phyloP scores from a whole-genome alignment of 73 alveolate genomes.

The Paramecium primaurelia region DNA sequence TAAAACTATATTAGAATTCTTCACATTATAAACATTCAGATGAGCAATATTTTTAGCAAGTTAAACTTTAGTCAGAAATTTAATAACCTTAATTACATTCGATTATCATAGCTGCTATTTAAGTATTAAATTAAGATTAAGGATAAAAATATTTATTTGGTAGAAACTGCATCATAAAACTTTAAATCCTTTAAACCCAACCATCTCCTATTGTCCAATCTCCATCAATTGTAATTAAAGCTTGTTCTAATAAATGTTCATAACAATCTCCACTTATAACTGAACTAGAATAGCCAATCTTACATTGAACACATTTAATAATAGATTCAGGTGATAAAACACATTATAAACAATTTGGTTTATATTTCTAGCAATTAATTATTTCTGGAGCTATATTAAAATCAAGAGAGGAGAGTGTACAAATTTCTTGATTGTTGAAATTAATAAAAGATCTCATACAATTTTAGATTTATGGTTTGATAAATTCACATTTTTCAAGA shows the following conservation, averaged over 20 bases:
- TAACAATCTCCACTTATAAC: background rate
- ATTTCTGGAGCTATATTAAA: background rate
- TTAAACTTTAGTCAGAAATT: background rate
- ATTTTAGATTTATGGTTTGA: background rate
- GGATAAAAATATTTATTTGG: background rate
- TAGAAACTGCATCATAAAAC: background rate
- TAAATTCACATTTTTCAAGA: background rate
- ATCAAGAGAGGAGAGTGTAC: background rate
- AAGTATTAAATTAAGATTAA: background rate
- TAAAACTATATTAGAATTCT: background rate
- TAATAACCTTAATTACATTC: background rate
- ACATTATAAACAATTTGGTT: background rate
- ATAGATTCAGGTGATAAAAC: background rate
- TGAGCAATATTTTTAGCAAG: background rate
- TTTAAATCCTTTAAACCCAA: background rate
- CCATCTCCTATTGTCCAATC: background rate
- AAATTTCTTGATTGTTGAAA: background rate
- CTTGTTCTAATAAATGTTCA: background rate
- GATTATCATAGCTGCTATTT: background rate
- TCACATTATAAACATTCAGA: background rate
- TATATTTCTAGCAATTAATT: background rate
- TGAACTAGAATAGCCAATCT: background rate
- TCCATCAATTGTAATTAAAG: background rate
- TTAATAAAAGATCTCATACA: background rate
- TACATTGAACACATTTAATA: background rate